Conservation (phyloP, 345 rosid species). For the Anacardium occidentale region DNA sequence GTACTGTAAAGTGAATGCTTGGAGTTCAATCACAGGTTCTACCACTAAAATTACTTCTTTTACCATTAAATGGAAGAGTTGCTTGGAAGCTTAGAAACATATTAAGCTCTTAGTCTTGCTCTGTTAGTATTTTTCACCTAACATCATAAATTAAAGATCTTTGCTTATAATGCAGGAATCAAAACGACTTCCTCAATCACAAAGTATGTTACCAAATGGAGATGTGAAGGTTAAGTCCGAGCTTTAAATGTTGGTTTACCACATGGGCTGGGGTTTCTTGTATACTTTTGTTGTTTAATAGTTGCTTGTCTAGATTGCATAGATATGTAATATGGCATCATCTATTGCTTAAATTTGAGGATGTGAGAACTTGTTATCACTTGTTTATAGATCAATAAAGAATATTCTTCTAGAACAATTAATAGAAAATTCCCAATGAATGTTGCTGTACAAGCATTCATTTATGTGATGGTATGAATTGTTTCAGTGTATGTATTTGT, state of each 20-base stretch:
- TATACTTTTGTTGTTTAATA: neutral
- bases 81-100: neutral
- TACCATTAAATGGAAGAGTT: neutral
- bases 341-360: constrained; percentile 13
- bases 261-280: neutral
- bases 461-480: neutral
- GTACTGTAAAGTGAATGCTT: neutral
- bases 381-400: constrained; percentile 8
- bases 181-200: constrained; percentile 72
- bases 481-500: neutral
- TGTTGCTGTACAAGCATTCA: neutral
- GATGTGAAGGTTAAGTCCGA: constrained; percentile 76
- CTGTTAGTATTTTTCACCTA: neutral
- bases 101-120: neutral
- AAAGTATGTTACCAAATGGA: constrained; percentile 77
- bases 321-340: neutral
- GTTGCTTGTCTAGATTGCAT: neutral
- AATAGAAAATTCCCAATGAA: neutral
- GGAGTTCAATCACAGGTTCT: neutral
- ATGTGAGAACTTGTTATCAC: neutral
- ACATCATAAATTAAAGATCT: neutral
- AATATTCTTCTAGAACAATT: neutral
- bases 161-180: constrained; percentile 55
- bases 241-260: constrained; percentile 27
- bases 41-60: neutral